Percentiles rank a stretch among this genome's conserved stretches.
These are phyloP conservation scores for Cutaneotrichosporon cyanovorans DNA, from an alignment of 1,284 basidiomycete genomes.

Conservation along the genomic window DNA sequence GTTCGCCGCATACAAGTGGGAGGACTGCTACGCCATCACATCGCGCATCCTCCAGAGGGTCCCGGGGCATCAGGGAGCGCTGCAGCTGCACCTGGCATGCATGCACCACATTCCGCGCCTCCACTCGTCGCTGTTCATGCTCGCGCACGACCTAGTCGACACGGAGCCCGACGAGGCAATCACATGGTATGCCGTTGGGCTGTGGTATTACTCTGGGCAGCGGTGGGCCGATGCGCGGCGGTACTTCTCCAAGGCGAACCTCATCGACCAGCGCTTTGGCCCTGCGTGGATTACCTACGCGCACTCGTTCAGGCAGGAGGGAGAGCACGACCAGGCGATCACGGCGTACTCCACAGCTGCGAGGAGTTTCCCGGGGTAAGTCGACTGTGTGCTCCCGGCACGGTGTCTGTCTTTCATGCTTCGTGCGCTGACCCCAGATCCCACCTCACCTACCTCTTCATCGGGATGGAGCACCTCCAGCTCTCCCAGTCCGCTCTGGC, in stretches of 20 bases:
- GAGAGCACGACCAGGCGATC: conserved; percentile 96
- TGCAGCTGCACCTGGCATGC: conserved; percentile 92
- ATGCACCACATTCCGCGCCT: conserved; percentile 90
- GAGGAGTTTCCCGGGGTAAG: conserved; percentile 84
- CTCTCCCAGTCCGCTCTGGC: conserved; percentile 76
- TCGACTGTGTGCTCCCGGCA: too few species aligned
- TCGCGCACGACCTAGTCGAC: conserved; percentile 92
- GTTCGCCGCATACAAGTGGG: conserved; percentile 81
- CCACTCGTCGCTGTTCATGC: conserved; percentile 84
- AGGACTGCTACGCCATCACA: conserved; percentile 86
- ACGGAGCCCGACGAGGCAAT: conserved; percentile 83
- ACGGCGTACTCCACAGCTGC: conserved; percentile 96
- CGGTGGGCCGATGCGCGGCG: conserved; percentile 83
- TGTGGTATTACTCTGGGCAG: conserved; percentile 84
- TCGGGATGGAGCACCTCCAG: conserved; percentile 88
- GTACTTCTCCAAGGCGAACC: conserved; percentile 89
- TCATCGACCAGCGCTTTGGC: conserved; percentile 94
- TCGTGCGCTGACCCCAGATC: conserved; percentile 54
- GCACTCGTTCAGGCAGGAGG: conserved; percentile 93
- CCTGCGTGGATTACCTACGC: conserved; percentile 97
- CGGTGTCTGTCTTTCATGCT: too few species aligned
- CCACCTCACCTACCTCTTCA: conserved; percentile 87
- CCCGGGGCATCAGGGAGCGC: conserved; percentile 71
- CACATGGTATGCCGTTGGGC: conserved; percentile 97
- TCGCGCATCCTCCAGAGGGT: conserved; percentile 74